Evolutionary conservation across 1,284 basidiomycete genomes (phyloP).

Genomic region (Cryptococcus floricola): DNA sequence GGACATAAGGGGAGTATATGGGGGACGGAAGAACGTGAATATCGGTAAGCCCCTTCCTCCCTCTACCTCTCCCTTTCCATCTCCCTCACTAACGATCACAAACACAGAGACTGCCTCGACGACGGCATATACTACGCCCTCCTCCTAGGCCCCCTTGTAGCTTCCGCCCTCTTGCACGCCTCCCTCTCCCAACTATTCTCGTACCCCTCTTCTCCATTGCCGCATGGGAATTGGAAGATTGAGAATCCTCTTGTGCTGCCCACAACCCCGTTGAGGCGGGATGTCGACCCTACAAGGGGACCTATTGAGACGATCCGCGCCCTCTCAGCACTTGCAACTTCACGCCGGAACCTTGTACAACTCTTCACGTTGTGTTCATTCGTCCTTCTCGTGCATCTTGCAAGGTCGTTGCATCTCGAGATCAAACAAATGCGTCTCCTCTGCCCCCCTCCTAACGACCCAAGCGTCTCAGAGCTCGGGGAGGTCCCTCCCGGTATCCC

Average conservation of each 20-base stretch:
- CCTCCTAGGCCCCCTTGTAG: slow-evolving; percentile 70
- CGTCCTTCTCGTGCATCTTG: slow-evolving; percentile 70
- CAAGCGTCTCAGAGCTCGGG: no score
- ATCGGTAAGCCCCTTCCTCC: slow-evolving; percentile 43
- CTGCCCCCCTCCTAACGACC: not conserved
- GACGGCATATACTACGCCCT: slow-evolving; percentile 79
- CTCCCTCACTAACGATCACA: no score
- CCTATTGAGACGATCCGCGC: slow-evolving; percentile 52
- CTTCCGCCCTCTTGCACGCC: slow-evolving; percentile 58
- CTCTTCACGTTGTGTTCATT: slow-evolving; percentile 73
- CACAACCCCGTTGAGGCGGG: slow-evolving; percentile 35
- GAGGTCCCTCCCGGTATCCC: no score
- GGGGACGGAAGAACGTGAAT: slow-evolving; percentile 48
- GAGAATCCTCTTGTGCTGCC: slow-evolving; percentile 58
- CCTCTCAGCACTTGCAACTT: slow-evolving; percentile 62
- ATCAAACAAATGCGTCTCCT: slow-evolving; percentile 18
- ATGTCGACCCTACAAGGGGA: not conserved
- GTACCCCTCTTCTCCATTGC: slow-evolving; percentile 47
- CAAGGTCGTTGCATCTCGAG: slow-evolving; percentile 69
- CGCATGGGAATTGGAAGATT: slow-evolving; percentile 64
- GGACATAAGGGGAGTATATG: slow-evolving; percentile 42
- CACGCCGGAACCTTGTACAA: slow-evolving; percentile 71
- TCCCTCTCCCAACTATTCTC: slow-evolving; percentile 51
- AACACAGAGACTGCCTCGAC: slow-evolving; percentile 65
- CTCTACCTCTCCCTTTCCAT: not conserved